These are phyloP conservation scores for Aspergillus saccharolyticus DNA, from an alignment of 495 filamentous ascomycete species.

Conservation along the genomic window DNA sequence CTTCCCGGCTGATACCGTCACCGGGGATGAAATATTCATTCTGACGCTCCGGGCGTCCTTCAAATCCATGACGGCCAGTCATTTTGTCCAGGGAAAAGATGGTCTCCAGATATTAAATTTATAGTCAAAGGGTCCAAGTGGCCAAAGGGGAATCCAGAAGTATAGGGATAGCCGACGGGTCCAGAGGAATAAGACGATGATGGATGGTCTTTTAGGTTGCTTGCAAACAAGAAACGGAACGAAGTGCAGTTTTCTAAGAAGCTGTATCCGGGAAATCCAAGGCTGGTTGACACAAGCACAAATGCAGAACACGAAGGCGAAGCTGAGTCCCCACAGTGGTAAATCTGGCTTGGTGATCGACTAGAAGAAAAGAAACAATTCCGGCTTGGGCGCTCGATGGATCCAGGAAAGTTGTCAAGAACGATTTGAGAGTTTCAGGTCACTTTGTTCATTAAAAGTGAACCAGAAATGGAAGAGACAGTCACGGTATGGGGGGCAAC, in stretches of 20 bases:
- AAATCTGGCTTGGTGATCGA: constrained; percentile 13
- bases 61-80: constrained; percentile 42
- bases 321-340: constrained; percentile 8
- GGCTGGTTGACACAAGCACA: constrained; percentile 19
- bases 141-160: constrained; percentile 22
- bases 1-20: constrained; percentile 87
- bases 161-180: constrained; percentile 18
- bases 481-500: not conserved
- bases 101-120: constrained; percentile 26
- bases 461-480: constrained; percentile 10
- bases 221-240: constrained; percentile 18
- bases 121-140: constrained; percentile 33
- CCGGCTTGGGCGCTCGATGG: constrained; percentile 10
- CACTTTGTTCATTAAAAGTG: constrained; percentile 15
- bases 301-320: constrained; percentile 15
- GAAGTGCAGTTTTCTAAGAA: constrained; percentile 21
- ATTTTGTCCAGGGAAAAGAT: constrained; percentile 36
- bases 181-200: constrained; percentile 16
- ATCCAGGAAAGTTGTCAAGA: constrained; percentile 13
- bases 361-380: constrained; percentile 20
- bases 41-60: constrained; percentile 47
- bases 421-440: constrained; percentile 9
- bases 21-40: constrained; percentile 86
- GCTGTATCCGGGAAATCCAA: constrained; percentile 23
- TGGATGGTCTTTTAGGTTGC: constrained; percentile 10